A percentile compares a stretch with the other conserved stretches of the same genome.
These are phyloP conservation scores for Vaccinium vitisidaea DNA, from an alignment of 148 eudicot genomes.

Conservation along the genomic window DNA sequence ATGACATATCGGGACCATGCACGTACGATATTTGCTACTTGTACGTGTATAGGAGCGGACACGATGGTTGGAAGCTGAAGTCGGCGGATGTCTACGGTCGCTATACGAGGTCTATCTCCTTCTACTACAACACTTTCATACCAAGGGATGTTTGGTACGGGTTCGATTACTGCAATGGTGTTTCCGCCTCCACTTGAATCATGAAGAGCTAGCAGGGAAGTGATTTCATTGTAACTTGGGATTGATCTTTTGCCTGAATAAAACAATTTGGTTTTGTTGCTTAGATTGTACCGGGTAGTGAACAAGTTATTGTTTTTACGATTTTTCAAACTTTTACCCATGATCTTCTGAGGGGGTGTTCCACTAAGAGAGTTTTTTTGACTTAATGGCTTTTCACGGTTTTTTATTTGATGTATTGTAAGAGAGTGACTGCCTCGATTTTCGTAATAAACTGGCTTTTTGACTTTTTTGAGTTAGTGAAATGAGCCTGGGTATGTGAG, in stretches of 20 bases:
- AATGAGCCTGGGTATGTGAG: no score
- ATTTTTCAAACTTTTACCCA: no score
- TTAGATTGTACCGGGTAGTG: no score
- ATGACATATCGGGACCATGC: slow-evolving; percentile 43
- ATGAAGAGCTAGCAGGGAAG: background rate
- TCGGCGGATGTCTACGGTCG: slow-evolving; percentile 31
- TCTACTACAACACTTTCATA: slow-evolving; percentile 31
- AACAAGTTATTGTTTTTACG: no score
- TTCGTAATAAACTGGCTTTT: no score
- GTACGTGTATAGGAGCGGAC: slow-evolving; percentile 50
- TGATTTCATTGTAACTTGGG: background rate
- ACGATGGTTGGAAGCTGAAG: slow-evolving; percentile 49
- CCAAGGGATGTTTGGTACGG: slow-evolving; percentile 47
- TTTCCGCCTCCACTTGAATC: slow-evolving; percentile 17
- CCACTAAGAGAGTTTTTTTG: no score
- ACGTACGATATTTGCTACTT: slow-evolving; percentile 43
- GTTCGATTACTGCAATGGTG: slow-evolving; percentile 32
- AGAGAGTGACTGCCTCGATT: no score
- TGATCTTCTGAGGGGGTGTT: no score
- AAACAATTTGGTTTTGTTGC: no score
- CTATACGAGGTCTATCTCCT: slow-evolving; percentile 20
- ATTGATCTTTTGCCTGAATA: background rate
- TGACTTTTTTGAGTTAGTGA: no score
- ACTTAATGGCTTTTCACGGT: no score
- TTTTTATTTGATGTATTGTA: no score